Base-by-base conservation (phyloP, 805 yeast genomes). In the Torulaspora gathmanii region DNA sequence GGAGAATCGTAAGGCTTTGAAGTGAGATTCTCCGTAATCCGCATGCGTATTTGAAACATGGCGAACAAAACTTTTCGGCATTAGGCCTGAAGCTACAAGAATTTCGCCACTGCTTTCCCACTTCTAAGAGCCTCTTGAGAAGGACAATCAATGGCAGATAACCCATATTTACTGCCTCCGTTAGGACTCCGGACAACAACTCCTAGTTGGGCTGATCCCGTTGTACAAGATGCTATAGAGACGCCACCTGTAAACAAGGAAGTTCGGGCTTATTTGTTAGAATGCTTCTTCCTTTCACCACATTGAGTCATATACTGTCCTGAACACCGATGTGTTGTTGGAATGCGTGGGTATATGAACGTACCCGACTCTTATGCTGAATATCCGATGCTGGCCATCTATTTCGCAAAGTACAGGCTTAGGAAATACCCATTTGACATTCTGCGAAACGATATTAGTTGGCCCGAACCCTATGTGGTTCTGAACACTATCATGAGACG, bases 401-500 rank as follows among this genome's bases (percentile, higher is more conserved):
- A 34, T 33, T 40, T 40, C 25, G 44, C 36, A 19, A 40, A 40
- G 31, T 34, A 28, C 30, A 37, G 42, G 25, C 35, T 45, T 36
- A 45, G 31, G 19, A 45, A 40, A 20, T 25, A 29, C 23, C 48
- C 41, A 16, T 35, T 20, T 25, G 35, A 19, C 26, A 15, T 22
- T 5, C 29, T 36, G 22, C 42, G 39, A 15, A 17, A 33, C 20
- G 27, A 29, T 17, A 16, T 45, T 20, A 20, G 8, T 10, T 40
- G 44, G 42, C 41, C n/a, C n/a, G n/a, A n/a, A n/a, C n/a, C n/a
- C n/a, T n/a, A n/a, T n/a, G n/a, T n/a, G n/a, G n/a, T n/a, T n/a
- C 44, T 40, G 11, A 40, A 45, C 26, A 45, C 44, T 3, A 45
- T 45, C 35, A 22, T 35, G 26, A 45, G 29, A 41, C 44, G 48